Conservation (phyloP, 768 basidiomycete species). For the Holtermanniella nyarrowii region DNA sequence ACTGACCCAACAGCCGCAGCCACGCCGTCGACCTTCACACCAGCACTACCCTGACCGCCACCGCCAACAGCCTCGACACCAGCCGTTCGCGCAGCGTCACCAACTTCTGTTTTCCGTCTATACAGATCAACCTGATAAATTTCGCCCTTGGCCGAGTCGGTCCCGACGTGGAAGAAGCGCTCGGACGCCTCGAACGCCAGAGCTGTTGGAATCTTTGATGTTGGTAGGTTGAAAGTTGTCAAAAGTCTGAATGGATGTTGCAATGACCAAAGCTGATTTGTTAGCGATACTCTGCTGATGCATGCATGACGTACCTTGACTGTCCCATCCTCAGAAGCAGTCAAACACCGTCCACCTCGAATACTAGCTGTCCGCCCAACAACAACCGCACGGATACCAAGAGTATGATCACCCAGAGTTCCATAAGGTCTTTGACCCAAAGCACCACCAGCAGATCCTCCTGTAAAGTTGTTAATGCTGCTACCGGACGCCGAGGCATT, state of each 20-base stretch:
- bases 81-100: constrained; percentile 4
- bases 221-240: constrained; percentile 78
- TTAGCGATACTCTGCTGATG: background rate
- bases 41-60: constrained; percentile 20
- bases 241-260: constrained; percentile 57
- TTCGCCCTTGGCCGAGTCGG: constrained; percentile 51
- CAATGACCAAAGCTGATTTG: constrained; percentile 29
- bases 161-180: constrained; percentile 78
- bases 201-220: constrained; percentile 51
- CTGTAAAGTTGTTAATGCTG: background rate
- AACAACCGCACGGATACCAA: constrained; percentile 70
- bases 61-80: constrained; percentile 26
- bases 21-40: constrained; percentile 23
- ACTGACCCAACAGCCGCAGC: constrained; percentile 57
- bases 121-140: constrained; percentile 74
- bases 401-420: constrained; percentile 79
- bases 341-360: constrained; percentile 53
- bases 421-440: constrained; percentile 60
- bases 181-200: constrained; percentile 75
- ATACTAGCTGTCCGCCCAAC: constrained; percentile 67
- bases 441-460: constrained; percentile 6
- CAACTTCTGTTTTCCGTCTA: constrained; percentile 38
- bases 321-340: constrained; percentile 76
- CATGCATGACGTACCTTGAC: constrained; percentile 57
- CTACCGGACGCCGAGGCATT: constrained; percentile 8